Evolutionary conservation across 73 alveolate species (phyloP), one percentile per base, ranked within the genome.

Genomic region (Symbiodinium natans): DNA sequence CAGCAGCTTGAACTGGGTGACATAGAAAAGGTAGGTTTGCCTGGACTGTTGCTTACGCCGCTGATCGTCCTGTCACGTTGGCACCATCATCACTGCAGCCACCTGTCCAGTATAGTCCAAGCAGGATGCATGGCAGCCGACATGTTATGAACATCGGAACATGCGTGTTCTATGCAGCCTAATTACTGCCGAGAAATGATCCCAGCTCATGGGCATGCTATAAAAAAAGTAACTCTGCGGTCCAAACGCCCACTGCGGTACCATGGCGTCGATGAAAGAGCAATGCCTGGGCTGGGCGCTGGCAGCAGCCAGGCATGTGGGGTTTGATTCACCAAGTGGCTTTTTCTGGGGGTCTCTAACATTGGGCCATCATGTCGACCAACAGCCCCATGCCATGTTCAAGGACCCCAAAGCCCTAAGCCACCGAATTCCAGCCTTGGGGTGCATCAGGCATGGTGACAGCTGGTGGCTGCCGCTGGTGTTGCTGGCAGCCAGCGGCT

Each of bases 401-500:
- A n/a, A n/a, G n/a, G n/a, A n/a, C n/a, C n/a, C n/a, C n/a, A n/a
- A n/a, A n/a, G n/a, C n/a, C n/a, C n/a, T n/a, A n/a, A n/a, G 59
- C 59, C 13, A 46, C 21, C 13, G 6, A 13, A 46, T 46, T 6
- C 13, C 59, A 46, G 59, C 59, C 13, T 46, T 46, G 59, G 21
- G 13, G 59, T n/a, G 13, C 59, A 9, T 1, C 52, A 90, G 96
- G 96, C 77, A 90, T n/a, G 96, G 87, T 27, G 96, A 90, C 41
- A 63, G 88, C 59, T 90, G 96, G 96, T 90, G 96, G 96, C 96
- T 90, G 46, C 96, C 96, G 6, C 42, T 90, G 38, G 96, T 90
- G 73, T 77, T 90, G 17, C 63, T 90, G 77, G 96, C 88, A n/a
- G 84, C 48, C n/a, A 1, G 40, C 80, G 11, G 33, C 80, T 63